Evolutionary conservation across 169 alveolate species (phyloP), one percentile per base, ranked within the genome.

Genomic region (Plasmodium gonderi): DNA sequence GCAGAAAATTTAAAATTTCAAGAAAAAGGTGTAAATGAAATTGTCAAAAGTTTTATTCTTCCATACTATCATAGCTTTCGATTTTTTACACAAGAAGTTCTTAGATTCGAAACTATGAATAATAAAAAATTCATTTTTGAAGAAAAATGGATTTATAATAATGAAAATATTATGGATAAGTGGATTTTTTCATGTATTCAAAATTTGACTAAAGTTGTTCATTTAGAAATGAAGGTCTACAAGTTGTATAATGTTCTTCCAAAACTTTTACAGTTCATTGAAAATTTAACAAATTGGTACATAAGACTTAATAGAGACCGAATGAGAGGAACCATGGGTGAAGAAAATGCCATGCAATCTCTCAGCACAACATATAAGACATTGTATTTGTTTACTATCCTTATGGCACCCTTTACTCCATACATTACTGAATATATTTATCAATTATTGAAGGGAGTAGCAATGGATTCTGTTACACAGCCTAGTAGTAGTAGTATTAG

Each of bases 61-160:
- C 99, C 99, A 5, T 98, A 99, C 99, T 99, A 97, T 97, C 99
- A 99, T 91, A 98, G 99, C 49, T 98, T 98, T 92, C 91, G 98
- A 40, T 99, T 99, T 96, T 94, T 99, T 60, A 95, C 98, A 23
- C 99, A 99, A 95, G 99, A 98, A 91, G 98, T 98, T 47, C 94
- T 97, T 17, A 96, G 99, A 81, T 98, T 95, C 92, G 99, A 99
- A 95, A 74, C 90, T 20, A 47, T 75, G 0, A 82, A 90, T 7
- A 95, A 96, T 11, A 82, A 81, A 51, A 92, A 93, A 75, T 99
- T 98, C 93, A 76, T 80, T 11, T 98, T 97, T 83, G 96, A 97
- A 83, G 95, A 93, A 69, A 45, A 89, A 8, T 96, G 93, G 3
- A 64, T 97, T 0, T 80, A 80, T 26, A 85, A 85, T 5, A 94